phyloP scores from a whole-genome alignment of 345 rosid species.

The Brassica rapa region DNA sequence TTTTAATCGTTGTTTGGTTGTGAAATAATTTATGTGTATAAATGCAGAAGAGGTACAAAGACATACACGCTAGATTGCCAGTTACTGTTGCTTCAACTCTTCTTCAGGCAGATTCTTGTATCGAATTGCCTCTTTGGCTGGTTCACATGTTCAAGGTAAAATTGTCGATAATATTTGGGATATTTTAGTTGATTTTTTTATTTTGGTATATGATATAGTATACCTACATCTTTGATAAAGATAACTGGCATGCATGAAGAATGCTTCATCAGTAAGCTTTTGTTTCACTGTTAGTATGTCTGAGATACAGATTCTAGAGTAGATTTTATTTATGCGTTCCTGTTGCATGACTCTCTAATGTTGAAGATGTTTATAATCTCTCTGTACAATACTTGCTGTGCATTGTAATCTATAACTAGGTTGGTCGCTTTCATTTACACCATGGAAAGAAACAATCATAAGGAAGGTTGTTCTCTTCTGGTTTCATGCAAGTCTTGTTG shows the following conservation, averaged over 20 bases:
- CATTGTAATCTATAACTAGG: neutral
- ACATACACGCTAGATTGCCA: constrained; percentile 78
- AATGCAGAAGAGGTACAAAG: constrained; percentile 74
- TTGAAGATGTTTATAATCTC: neutral
- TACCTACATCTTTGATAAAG: neutral
- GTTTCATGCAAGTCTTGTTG: constrained; percentile 13
- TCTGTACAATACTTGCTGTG: neutral
- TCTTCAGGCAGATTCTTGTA: constrained; percentile 75
- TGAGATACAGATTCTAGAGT: neutral
- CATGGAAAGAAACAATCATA: neutral
- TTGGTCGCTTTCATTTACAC: neutral
- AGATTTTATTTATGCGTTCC: neutral
- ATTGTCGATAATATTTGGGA: constrained; percentile 16
- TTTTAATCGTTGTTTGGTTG: neutral
- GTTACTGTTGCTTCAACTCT: constrained; percentile 83
- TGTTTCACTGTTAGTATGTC: neutral
- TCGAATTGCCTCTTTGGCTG: constrained; percentile 95
- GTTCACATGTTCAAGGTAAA: constrained; percentile 92
- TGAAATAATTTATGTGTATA: constrained; percentile 11
- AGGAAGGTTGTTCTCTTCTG: no score
- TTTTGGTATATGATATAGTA: neutral
- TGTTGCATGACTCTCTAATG: neutral
- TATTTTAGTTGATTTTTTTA: constrained; percentile 7
- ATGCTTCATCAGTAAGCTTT: neutral
- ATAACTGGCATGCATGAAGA: neutral